phyloP scores from a whole-genome alignment of 495 filamentous ascomycete genomes.

The Hypoxylon crocopeplum region DNA sequence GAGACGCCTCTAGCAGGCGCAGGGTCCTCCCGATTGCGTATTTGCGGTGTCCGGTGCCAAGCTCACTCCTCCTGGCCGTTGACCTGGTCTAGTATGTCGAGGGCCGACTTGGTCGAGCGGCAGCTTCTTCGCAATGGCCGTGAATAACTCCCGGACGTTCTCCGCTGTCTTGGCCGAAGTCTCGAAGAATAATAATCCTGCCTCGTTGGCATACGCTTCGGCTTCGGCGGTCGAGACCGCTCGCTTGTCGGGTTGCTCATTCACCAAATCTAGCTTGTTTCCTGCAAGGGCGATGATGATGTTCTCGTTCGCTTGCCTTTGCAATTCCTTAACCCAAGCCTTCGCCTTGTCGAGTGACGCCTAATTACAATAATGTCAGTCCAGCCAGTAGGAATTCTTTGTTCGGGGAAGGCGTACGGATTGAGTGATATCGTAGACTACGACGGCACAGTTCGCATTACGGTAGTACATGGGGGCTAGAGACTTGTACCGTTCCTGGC shows the following conservation, averaged over 20 bases:
- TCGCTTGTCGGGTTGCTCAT: slow-evolving; percentile 88
- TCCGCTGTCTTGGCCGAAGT: slow-evolving; percentile 96
- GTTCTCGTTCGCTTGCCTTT: slow-evolving; percentile 98
- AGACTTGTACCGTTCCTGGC: slow-evolving; percentile 98
- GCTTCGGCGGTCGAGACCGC: slow-evolving; percentile 88
- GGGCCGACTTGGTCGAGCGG: slow-evolving; percentile 94
- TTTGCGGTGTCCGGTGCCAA: slow-evolving; percentile 77
- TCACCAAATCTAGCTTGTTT: slow-evolving; percentile 95
- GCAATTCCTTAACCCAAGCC: slow-evolving; percentile 98
- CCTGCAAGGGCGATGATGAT: slow-evolving; percentile 98
- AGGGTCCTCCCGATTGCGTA: slow-evolving; percentile 75
- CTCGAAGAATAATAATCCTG: slow-evolving; percentile 94
- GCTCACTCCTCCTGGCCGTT: slow-evolving; percentile 76
- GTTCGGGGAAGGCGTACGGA: slow-evolving; percentile 67
- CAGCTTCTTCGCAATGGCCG: slow-evolving; percentile 96
- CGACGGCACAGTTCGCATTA: slow-evolving; percentile 98
- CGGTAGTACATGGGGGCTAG: slow-evolving; percentile 99
- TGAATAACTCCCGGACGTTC: slow-evolving; percentile 95
- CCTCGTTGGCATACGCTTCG: slow-evolving; percentile 92
- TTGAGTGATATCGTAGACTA: slow-evolving; percentile 99
- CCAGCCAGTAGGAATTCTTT: slow-evolving; percentile 11
- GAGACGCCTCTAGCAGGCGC: slow-evolving; percentile 67
- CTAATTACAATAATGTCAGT: slow-evolving; percentile 53
- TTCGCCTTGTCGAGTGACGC: slow-evolving; percentile 97
- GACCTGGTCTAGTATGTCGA: slow-evolving; percentile 76